phyloP scores from a whole-genome alignment of 1,139 yeast species.

The Kodamaea arcana region DNA sequence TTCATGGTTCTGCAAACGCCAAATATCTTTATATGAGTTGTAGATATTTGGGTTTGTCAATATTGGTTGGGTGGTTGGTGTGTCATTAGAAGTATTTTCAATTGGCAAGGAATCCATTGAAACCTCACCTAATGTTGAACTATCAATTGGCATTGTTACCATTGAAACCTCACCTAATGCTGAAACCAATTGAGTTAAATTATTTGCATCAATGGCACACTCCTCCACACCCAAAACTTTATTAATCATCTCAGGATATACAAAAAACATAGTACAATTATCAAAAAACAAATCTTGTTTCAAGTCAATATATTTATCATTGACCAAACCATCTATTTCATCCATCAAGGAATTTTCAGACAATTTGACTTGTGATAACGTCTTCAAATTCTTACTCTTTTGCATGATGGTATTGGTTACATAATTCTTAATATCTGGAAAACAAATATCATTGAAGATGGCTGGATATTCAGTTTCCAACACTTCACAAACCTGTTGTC shows the following conservation, averaged over 20 bases:
- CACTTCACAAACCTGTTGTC: conserved; percentile 3
- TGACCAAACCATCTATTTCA: conserved; percentile 14
- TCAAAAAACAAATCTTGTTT: conserved; percentile 16
- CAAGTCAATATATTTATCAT: conserved; percentile 17
- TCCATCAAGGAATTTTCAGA: conserved; percentile 8
- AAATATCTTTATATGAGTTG: conserved; percentile 7
- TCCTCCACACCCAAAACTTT: conserved; percentile 1
- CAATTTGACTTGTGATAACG: conserved; percentile 2
- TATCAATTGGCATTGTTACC: not conserved
- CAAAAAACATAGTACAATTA: conserved; percentile 7
- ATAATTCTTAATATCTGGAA: conserved; percentile 11
- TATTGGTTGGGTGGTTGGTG: not conserved
- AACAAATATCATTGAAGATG: conserved; percentile 4
- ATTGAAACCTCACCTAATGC: not conserved
- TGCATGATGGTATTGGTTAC: conserved; percentile 16
- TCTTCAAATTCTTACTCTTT: conserved; percentile 6
- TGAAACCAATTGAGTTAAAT: not conserved
- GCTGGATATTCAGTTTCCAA: conserved; percentile 3
- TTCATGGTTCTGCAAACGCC: conserved; percentile 9
- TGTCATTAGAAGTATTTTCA: not conserved
- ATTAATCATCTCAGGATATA: conserved; percentile 4
- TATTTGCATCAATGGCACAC: not conserved
- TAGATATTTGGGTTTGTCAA: conserved; percentile 8
- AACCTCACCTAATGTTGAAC: not conserved
- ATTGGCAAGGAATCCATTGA: not conserved